Conservation (phyloP, 2,329 filamentous ascomycete species). For the Exophiala sp. region DNA sequence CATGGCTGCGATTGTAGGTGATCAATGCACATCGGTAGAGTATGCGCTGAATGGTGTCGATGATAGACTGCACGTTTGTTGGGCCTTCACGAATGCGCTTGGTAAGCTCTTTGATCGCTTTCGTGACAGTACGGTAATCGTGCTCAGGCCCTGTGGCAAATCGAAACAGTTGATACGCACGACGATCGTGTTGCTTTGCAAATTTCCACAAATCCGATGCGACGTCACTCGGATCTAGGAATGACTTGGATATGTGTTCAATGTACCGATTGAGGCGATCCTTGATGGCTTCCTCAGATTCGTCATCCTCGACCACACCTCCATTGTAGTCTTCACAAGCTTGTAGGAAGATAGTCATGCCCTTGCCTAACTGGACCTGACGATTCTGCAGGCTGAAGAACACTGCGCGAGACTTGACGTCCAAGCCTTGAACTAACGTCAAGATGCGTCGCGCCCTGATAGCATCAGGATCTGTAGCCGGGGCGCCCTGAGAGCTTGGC, state of each 20-base stretch:
- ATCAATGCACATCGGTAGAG: conserved; percentile 80
- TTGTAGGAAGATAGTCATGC: conserved; percentile 71
- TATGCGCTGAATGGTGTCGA: conserved; percentile 78
- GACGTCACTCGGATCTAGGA: conserved; percentile 71
- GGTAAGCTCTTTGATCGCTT: conserved; percentile 83
- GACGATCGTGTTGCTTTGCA: conserved; percentile 83
- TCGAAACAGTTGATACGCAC: conserved; percentile 82
- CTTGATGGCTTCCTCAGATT: conserved; percentile 63
- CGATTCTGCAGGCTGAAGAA: conserved; percentile 83
- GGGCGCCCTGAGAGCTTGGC: conserved; percentile 35
- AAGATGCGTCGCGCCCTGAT: conserved; percentile 82
- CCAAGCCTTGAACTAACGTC: conserved; percentile 73
- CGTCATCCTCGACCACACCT: conserved; percentile 70
- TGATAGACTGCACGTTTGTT: conserved; percentile 46
- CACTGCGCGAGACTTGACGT: conserved; percentile 73
- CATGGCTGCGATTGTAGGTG: conserved; percentile 90
- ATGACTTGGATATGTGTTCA: conserved; percentile 66
- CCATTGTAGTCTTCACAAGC: conserved; percentile 89
- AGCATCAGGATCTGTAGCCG: conserved; percentile 48
- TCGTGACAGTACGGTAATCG: conserved; percentile 86
- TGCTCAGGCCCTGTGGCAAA: conserved; percentile 81
- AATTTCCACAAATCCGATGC: conserved; percentile 82
- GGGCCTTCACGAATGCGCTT: conserved; percentile 70
- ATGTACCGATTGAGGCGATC: conserved; percentile 69
- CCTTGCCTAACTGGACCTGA: conserved; percentile 70